These are phyloP conservation scores for Talaromyces sp. DNA, from an alignment of 2,329 filamentous ascomycete genomes.

Conservation along the genomic window DNA sequence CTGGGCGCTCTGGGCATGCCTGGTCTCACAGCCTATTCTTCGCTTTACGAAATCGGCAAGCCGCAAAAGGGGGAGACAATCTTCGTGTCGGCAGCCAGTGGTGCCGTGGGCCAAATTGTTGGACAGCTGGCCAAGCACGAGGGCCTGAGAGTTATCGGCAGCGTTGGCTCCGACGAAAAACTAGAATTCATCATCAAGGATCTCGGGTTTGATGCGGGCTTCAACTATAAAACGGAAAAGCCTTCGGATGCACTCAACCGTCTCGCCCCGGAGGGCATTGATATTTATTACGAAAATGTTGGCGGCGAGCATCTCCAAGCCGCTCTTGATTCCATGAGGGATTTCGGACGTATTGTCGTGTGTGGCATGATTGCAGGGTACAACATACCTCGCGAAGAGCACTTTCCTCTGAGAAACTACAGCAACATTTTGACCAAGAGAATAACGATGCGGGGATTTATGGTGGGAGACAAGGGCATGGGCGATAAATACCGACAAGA, in stretches of 20 bases:
- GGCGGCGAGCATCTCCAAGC: conserved; percentile 70
- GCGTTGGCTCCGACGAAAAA: conserved; percentile 75
- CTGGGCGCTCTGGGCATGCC: conserved; percentile 74
- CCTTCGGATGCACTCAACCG: conserved; percentile 62
- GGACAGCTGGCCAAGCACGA: conserved; percentile 79
- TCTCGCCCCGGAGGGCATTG: conserved; percentile 70
- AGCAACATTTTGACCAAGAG: conserved; percentile 62
- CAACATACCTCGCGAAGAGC: conserved; percentile 53
- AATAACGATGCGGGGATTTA: conserved; percentile 66
- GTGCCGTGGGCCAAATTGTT: conserved; percentile 77
- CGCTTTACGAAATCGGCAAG: conserved; percentile 68
- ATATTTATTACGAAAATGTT: conserved; percentile 80
- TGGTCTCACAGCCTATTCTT: conserved; percentile 69
- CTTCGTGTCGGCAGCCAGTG: conserved; percentile 73
- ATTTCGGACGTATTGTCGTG: conserved; percentile 59
- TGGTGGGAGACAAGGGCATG: conserved; percentile 62
- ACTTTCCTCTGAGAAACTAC: conserved; percentile 64
- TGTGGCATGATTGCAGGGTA: conserved; percentile 73
- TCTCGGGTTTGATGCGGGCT: conserved; percentile 66
- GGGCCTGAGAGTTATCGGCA: conserved; percentile 73
- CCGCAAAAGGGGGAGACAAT: conserved; percentile 76
- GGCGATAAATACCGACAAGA: conserved; percentile 62
- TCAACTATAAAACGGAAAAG: conserved; percentile 84
- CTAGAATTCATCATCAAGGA: conserved; percentile 67
- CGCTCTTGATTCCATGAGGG: conserved; percentile 59